A percentile compares a stretch with the other conserved stretches of the same genome.
These are phyloP conservation scores for Scytalidium lignicola DNA, from an alignment of 2,329 filamentous ascomycete genomes.

Conservation along the genomic window DNA sequence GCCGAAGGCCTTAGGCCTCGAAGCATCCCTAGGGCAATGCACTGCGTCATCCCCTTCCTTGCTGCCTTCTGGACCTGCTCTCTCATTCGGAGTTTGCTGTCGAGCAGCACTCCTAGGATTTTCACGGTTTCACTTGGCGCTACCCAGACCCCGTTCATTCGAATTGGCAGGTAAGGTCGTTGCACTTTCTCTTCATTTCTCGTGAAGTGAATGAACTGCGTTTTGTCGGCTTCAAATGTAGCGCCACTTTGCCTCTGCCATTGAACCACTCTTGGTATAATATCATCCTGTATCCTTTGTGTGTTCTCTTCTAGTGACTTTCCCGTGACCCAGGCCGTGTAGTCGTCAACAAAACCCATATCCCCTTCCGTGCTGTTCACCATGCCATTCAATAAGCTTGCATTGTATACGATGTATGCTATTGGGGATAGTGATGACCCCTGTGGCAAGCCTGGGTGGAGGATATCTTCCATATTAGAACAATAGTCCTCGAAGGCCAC, in stretches of 20 bases:
- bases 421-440: not conserved
- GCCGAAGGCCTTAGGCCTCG: conserved; percentile 6
- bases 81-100: conserved; percentile 23
- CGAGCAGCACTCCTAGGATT: conserved; percentile 19
- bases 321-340: not conserved
- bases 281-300: not conserved
- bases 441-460: not conserved
- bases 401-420: not conserved
- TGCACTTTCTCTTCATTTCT: too few relatives aligned
- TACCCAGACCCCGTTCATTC: not conserved
- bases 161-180: too few relatives aligned
- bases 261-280: not conserved
- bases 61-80: conserved; percentile 18
- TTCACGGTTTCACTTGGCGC: not conserved
- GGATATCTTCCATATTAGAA: not conserved
- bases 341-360: not conserved
- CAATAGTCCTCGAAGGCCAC: conserved; percentile 9
- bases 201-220: not conserved
- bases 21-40: conserved; percentile 6
- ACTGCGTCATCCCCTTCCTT: conserved; percentile 20
- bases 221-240: not conserved
- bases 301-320: not conserved
- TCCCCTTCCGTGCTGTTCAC: not conserved
- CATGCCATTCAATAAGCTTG: not conserved
- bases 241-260: not conserved